phyloP scores from a whole-genome alignment of 139 green algal species.

The Coelastrella sp. region DNA sequence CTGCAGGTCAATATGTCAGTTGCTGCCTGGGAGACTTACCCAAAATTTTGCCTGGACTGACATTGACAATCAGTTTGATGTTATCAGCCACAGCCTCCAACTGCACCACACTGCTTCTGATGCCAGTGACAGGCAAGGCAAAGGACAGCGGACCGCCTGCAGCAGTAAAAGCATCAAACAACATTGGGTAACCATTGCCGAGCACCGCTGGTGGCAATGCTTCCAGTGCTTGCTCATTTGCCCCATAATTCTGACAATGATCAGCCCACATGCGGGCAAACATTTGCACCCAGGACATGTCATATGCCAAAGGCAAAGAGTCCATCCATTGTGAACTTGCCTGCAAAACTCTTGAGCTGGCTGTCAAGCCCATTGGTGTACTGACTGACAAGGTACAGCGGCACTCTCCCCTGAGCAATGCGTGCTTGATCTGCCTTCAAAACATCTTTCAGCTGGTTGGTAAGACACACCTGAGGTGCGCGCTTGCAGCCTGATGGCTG shows the following conservation, averaged over 20 bases:
- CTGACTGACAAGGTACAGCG: slow-evolving; percentile 72
- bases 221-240: too few species aligned
- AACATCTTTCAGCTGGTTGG: slow-evolving; percentile 76
- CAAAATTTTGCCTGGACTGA: slow-evolving; percentile 71
- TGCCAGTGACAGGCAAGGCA: slow-evolving; percentile 68
- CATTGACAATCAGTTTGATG: slow-evolving; percentile 73
- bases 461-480: slow-evolving; percentile 68
- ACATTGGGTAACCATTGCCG: background rate
- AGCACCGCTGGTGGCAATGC: too few species aligned
- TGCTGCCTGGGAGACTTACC: background rate
- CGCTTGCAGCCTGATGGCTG: slow-evolving; percentile 59
- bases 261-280: background rate
- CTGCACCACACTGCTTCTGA: slow-evolving; percentile 72
- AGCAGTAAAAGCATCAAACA: slow-evolving; percentile 28
- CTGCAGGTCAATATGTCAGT: too few species aligned
- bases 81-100: slow-evolving; percentile 73
- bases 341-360: slow-evolving; percentile 7
- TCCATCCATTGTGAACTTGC: background rate
- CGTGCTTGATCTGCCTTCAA: slow-evolving; percentile 61
- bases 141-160: slow-evolving; percentile 66
- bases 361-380: slow-evolving; percentile 65
- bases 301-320: background rate
- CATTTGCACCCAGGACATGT: background rate
- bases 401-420: slow-evolving; percentile 56
- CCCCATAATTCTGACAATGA: background rate